Conservation (phyloP, 257 asterid species). For the Solanum tarijense region DNA sequence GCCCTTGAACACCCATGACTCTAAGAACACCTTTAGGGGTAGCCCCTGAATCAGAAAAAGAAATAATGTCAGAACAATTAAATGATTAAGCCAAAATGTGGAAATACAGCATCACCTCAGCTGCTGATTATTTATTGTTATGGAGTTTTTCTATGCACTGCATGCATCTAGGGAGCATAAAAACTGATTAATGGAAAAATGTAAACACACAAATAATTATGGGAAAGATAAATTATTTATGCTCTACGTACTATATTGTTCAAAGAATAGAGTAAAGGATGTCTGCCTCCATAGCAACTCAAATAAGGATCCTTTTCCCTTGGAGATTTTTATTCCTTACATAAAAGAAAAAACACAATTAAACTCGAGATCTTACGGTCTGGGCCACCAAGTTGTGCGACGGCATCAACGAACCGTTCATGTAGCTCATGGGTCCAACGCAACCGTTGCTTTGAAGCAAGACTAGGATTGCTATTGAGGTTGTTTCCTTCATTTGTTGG, state of each 20-base stretch:
- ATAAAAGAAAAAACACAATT: background rate
- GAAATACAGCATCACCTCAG: background rate
- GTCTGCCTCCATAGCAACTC: background rate
- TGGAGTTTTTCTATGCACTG: background rate
- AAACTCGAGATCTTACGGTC: constrained; percentile 54
- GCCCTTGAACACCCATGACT: constrained; percentile 97
- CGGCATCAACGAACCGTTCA: constrained; percentile 89
- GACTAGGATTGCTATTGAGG: constrained; percentile 43
- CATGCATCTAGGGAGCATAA: background rate
- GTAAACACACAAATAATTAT: background rate
- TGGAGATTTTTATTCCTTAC: background rate
- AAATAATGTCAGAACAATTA: background rate
- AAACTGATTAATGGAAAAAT: background rate
- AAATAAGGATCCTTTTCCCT: background rate
- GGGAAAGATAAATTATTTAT: background rate
- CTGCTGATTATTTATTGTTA: background rate
- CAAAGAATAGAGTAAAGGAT: background rate
- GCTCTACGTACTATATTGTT: background rate
- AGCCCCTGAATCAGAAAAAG: constrained; percentile 60
- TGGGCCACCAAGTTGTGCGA: constrained; percentile 98
- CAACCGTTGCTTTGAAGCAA: constrained; percentile 89
- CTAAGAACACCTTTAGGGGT: constrained; percentile 98
- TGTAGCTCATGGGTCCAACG: constrained; percentile 99
- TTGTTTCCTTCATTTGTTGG: constrained; percentile 40
- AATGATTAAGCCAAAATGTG: background rate